phyloP scores from a whole-genome alignment of 805 yeast genomes.

The Saturnispora silvae region DNA sequence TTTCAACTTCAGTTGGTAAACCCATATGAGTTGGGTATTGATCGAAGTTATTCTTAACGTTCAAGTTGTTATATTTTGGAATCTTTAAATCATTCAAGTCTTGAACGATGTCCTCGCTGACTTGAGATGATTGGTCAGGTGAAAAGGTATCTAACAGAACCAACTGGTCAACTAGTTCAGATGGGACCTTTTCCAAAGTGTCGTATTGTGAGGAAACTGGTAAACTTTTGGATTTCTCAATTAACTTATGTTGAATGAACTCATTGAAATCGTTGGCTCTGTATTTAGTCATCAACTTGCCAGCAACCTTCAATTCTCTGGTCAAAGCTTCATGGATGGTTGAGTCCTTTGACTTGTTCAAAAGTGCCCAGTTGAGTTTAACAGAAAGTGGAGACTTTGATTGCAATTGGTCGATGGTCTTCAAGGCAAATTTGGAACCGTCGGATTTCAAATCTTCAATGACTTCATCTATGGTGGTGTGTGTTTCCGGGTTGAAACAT shows the following conservation, averaged over 20 bases:
- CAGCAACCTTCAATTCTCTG: slow-evolving; percentile 66
- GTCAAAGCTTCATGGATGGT: slow-evolving; percentile 57
- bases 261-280: slow-evolving; percentile 37
- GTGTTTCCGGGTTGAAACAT: slow-evolving; percentile 42
- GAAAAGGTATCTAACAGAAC: slow-evolving; percentile 18
- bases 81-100: slow-evolving; percentile 28
- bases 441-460: slow-evolving; percentile 40
- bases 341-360: slow-evolving; percentile 48
- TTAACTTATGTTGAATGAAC: slow-evolving; percentile 42
- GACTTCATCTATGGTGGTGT: slow-evolving; percentile 41
- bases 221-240: slow-evolving; percentile 28
- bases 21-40: slow-evolving; percentile 58
- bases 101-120: slow-evolving; percentile 13
- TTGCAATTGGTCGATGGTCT: slow-evolving; percentile 44
- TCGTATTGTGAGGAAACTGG: slow-evolving; percentile 11
- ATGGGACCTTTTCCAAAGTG: slow-evolving; percentile 61
- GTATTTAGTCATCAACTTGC: slow-evolving; percentile 54
- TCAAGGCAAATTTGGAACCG: slow-evolving; percentile 55
- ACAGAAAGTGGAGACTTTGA: slow-evolving; percentile 72
- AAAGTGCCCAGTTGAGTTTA: slow-evolving; percentile 57
- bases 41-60: slow-evolving; percentile 28
- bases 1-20: slow-evolving; percentile 61
- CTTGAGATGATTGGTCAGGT: slow-evolving; percentile 16
- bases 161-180: slow-evolving; percentile 47
- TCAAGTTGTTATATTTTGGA: slow-evolving; percentile 24